Conservation (phyloP, 352 stramenopile species). For the Globisporangium lucens region DNA sequence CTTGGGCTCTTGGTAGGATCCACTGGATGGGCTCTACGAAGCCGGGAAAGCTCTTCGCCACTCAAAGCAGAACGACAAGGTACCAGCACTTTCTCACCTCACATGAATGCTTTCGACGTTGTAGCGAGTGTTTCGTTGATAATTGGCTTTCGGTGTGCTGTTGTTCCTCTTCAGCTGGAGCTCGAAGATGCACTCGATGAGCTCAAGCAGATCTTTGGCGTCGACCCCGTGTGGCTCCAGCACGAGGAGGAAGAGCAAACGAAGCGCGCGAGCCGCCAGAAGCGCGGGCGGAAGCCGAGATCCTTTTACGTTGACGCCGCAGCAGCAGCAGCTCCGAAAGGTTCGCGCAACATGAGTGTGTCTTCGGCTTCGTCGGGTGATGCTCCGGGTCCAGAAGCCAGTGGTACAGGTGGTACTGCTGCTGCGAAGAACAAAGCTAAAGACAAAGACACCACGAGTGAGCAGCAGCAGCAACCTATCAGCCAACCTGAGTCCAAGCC, state of each 20-base stretch:
- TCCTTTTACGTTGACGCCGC: neutral
- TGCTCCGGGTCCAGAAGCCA: neutral
- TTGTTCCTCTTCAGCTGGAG: slow-evolving; percentile 19
- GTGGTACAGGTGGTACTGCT: neutral
- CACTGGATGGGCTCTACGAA: slow-evolving; percentile 32
- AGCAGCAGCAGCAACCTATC: neutral
- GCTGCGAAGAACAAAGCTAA: neutral
- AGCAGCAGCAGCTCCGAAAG: neutral
- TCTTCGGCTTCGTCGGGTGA: neutral
- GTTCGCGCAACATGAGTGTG: slow-evolving; percentile 6
- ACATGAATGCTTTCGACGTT: neutral
- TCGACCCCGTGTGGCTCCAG: slow-evolving; percentile 57
- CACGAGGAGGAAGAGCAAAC: slow-evolving; percentile 33
- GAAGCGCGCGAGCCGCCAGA: slow-evolving; percentile 35
- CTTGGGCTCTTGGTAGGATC: slow-evolving; percentile 23
- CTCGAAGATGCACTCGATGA: slow-evolving; percentile 54
- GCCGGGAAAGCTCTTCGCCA: slow-evolving; percentile 39
- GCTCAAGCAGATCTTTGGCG: slow-evolving; percentile 46
- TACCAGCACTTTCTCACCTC: slow-evolving; percentile 4
- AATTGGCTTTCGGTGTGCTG: neutral
- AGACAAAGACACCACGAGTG: neutral
- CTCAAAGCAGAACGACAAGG: slow-evolving; percentile 40
- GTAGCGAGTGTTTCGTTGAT: neutral
- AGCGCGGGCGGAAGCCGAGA: slow-evolving; percentile 22
- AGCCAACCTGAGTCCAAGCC: slow-evolving; percentile 2